Evolutionary conservation across 2,329 filamentous ascomycete species (phyloP), one percentile per base, ranked within the genome.

Genomic region (Corynespora cassiicola): DNA sequence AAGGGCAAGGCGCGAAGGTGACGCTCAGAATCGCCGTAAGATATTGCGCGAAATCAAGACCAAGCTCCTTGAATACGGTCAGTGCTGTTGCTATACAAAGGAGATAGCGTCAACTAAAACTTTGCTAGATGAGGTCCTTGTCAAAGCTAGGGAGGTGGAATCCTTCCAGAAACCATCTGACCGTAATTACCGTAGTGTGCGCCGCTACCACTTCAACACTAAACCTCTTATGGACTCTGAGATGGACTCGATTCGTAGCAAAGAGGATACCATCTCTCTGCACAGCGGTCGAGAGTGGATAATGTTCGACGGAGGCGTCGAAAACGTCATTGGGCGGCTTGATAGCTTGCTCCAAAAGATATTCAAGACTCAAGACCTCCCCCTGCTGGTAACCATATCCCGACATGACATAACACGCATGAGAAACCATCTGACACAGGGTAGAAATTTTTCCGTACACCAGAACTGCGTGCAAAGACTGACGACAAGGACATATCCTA

Each of bases 251-350:
- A 65, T 74, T n/a, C 61, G 58, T 19, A 60, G 53, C 24, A 68
- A 70, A 47, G 69, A 73, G 54, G 70, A 74, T 39, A 65, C 66
- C 12, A 50, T 73, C 2, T 70, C 65, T 1, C 52, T 74, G 0
- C 53, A 61, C 7, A 59, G 52, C 8, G 71, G 70, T 2, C 61
- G 71, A 7, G 71, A 74, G 39, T 66, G 69, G 52, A 68, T 68
- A 9, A 58, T 50, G 1, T 73, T 74, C 25, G 71, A 74, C 17
- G 63, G 63, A 3, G 51, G 65, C 6, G 59, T 74, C 1, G 70
- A 73, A 31, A 58, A 50, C 1, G 36, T 66, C 5, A 56, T 68
- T 5, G 47, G 49, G 2, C 53, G 56, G 10, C 32, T 60, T 10
- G 58, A 70, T 17, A 49, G 39, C 11, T 28, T 42, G 27, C 14